Evolutionary conservation across 345 rosid species (phyloP), one percentile per base, ranked within the genome.

Genomic region (Hirschfeldia incana): DNA sequence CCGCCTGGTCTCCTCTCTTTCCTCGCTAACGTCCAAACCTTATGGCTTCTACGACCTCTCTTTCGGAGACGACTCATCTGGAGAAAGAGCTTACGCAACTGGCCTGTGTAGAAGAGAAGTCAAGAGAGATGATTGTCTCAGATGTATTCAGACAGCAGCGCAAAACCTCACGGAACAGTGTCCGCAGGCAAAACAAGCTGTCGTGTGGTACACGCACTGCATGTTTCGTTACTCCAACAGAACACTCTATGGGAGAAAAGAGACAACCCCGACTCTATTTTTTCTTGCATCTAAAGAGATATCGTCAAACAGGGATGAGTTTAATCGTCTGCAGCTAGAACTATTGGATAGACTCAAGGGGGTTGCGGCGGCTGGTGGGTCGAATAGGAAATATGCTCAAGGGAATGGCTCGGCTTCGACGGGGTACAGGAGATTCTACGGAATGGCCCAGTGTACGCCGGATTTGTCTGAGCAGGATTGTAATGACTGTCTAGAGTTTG

Each of bases 381-480:
- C 80, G 2, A 65, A 67, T 6, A 73, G 84, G 42, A 88, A 88
- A 58, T 90, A 80, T n/a, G 90, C 90, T 1, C 67, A 82, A 0
- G 87, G 87, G 8, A 61, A 65, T 6, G 6, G 80, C 58, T 44
- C 57, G 0, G 68, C 42, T 2, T 73, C 58, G 1, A 8, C 65
- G 0, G 79, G n/a, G 1, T 82, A 12, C 16, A 1, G 12, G 4
- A 78, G 7, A 1, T 68, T 86, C 46, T 87, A 46, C 0, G 94
- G 75, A n/a, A 82, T 73, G 26, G 74, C 42, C 3, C 92, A 88
- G 3, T 87, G 94, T 58, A 81, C 81, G 6, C 87, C 89, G 1
- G 86, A 88, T 65, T 67, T 87, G 60, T 78, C 87, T 0, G 71
- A 70, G 15, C 8, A 16, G 7, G 73, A 83, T 8, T 86, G 88